Evolutionary conservation across 108 stramenopile species (phyloP).

Genomic region (Aureococcus anophagefferens): DNA sequence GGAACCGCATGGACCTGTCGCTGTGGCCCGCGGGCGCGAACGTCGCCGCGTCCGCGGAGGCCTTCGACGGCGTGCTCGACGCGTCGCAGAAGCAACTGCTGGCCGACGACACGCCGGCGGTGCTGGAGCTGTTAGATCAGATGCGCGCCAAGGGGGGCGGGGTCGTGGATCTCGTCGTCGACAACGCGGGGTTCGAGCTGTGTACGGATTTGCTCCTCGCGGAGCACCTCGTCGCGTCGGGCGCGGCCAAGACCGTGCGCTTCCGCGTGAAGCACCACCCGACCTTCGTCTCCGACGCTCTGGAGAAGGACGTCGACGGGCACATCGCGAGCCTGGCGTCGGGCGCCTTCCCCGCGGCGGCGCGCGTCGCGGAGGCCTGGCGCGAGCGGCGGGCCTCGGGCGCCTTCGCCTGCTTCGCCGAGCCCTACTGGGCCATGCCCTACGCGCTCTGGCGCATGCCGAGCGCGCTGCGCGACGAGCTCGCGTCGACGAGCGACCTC

Average conservation of each 20-base stretch:
- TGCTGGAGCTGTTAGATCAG: conserved; percentile 11
- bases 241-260: conserved; percentile 61
- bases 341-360: conserved; percentile 13
- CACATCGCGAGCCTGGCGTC: conserved; percentile 13
- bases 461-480: conserved; percentile 46
- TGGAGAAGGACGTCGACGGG: conserved; percentile 67
- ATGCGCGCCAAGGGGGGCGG: conserved; percentile 62
- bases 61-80: conserved; percentile 63
- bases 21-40: conserved; percentile 74
- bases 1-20: conserved; percentile 89
- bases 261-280: conserved; percentile 90
- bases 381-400: conserved; percentile 51
- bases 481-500: conserved; percentile 57
- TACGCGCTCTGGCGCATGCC: conserved; percentile 87
- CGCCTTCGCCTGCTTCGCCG: conserved; percentile 72
- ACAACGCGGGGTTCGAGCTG: conserved; percentile 94
- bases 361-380: conserved; percentile 50
- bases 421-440: conserved; percentile 85
- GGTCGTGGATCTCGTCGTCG: conserved; percentile 80
- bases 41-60: conserved; percentile 38
- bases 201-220: conserved; percentile 81
- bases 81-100: conserved; percentile 65
- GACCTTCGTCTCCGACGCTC: conserved; percentile 88
- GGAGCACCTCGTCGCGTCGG: conserved; percentile 68
- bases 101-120: conserved; percentile 62